phyloP scores from a whole-genome alignment of 306 rosid species.

The Cucurbita pepo region DNA sequence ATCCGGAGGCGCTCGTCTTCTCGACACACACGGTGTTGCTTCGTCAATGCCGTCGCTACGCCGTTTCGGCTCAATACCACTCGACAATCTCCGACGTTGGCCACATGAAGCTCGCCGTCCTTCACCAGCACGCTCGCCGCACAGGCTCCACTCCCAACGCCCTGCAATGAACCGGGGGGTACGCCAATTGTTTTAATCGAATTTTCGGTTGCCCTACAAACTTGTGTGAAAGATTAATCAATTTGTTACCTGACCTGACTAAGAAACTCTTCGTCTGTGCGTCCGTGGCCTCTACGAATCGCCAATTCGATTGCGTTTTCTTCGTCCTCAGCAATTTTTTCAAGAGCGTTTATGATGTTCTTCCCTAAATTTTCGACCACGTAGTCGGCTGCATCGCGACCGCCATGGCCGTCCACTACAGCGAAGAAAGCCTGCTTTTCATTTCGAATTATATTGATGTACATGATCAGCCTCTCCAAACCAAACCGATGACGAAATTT shows the following conservation, averaged over 20 bases:
- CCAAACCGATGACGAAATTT: neutral
- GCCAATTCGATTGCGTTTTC: conserved; percentile 10
- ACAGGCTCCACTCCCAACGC: conserved; percentile 29
- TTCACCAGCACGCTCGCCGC: conserved; percentile 23
- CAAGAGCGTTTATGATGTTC: conserved; percentile 18
- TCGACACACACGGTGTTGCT: conserved; percentile 16
- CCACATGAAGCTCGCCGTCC: conserved; percentile 17
- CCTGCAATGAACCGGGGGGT: conserved; percentile 2
- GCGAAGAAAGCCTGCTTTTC: conserved; percentile 21
- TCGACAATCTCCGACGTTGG: conserved; percentile 30
- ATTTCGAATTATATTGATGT: neutral
- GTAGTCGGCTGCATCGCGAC: conserved; percentile 22
- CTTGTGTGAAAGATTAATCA: neutral
- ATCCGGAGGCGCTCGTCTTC: conserved; percentile 31
- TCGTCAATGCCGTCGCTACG: conserved; percentile 12
- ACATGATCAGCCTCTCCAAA: neutral
- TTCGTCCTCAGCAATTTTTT: neutral
- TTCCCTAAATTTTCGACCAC: conserved; percentile 24
- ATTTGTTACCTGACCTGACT: conserved; percentile 15
- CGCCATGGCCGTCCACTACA: conserved; percentile 36
- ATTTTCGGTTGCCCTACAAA: neutral
- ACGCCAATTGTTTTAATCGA: neutral
- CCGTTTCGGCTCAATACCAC: conserved; percentile 24
- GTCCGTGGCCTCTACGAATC: conserved; percentile 18
- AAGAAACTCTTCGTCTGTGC: conserved; percentile 24